Evolutionary conservation across 2,329 filamentous ascomycete genomes (phyloP).

Genomic region (Scedosporium boydii): DNA sequence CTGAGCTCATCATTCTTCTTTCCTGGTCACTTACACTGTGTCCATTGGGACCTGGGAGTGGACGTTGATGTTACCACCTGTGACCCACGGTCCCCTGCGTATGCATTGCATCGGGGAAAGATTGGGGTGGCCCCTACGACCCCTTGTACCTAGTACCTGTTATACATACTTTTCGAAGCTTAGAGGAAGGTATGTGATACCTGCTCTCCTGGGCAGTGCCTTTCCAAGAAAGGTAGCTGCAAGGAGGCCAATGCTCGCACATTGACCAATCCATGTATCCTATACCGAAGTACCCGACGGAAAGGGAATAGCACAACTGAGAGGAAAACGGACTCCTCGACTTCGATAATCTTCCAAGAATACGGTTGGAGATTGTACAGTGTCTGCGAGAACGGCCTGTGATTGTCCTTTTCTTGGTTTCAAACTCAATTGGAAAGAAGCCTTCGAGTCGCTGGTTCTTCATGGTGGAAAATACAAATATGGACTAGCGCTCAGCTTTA

Average conservation of each 20-base stretch:
- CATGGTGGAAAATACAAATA: no score
- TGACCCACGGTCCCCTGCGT: not conserved
- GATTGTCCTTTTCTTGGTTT: no score
- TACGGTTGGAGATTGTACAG: no score
- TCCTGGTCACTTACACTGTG: not conserved
- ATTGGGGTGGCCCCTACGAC: not conserved
- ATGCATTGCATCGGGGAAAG: not conserved
- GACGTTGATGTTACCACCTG: not conserved
- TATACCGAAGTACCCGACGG: not conserved
- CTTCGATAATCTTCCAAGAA: no score
- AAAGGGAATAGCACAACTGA: no score
- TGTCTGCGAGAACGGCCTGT: no score
- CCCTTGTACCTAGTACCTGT: not conserved
- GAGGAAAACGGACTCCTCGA: no score
- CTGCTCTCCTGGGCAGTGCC: not conserved
- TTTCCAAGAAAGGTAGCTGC: not conserved
- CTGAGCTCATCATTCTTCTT: not conserved
- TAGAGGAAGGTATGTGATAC: not conserved
- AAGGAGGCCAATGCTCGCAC: conserved; percentile 1
- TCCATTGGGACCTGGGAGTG: not conserved
- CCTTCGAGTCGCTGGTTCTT: no score
- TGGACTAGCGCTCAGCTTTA: no score
- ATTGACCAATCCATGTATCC: not conserved
- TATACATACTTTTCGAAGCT: no score
- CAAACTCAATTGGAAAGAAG: no score